Evolutionary conservation across 371 early-diverging fungal species (phyloP).

Genomic region (Actinomucor elegans): DNA sequence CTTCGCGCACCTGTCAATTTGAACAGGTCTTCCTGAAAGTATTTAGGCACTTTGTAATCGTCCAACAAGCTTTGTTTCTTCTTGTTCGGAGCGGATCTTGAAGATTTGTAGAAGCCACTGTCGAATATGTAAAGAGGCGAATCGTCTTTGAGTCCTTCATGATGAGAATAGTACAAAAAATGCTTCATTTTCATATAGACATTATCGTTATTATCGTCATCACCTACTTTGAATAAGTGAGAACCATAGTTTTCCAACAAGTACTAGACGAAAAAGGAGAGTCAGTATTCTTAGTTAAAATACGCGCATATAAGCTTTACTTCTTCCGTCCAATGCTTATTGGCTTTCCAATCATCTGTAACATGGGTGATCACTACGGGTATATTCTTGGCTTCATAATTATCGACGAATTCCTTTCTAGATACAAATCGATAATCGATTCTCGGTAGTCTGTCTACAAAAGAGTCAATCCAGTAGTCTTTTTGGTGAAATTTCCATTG

Average conservation of each 20-base stretch:
- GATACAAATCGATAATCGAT: constrained; percentile 52
- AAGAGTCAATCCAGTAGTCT: constrained; percentile 52
- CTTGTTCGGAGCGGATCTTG: constrained; percentile 24
- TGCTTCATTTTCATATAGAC: constrained; percentile 77
- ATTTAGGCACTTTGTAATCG: constrained; percentile 73
- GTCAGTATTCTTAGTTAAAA: not conserved
- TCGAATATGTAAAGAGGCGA: constrained; percentile 87
- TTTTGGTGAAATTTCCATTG: constrained; percentile 50
- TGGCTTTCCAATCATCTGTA: constrained; percentile 63
- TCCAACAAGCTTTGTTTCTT: constrained; percentile 42
- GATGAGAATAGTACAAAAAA: constrained; percentile 59
- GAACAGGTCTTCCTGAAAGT: constrained; percentile 79
- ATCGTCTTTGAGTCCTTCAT: constrained; percentile 66
- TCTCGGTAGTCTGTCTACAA: constrained; percentile 44
- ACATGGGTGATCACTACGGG: constrained; percentile 70
- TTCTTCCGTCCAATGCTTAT: constrained; percentile 60
- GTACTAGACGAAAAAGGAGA: constrained; percentile 24
- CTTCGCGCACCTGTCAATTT: constrained; percentile 62
- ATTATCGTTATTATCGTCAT: constrained; percentile 75
- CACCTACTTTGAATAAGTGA: constrained; percentile 78
- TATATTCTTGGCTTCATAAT: constrained; percentile 54
- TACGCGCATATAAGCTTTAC: constrained; percentile 25
- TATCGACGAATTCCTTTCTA: constrained; percentile 58
- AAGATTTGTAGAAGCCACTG: constrained; percentile 50
- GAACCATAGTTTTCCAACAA: constrained; percentile 53